A percentile compares a stretch with the other conserved stretches of the same genome.
Conservation (phyloP, 495 filamentous ascomycete species). For the Aspergillus nanangensis region DNA sequence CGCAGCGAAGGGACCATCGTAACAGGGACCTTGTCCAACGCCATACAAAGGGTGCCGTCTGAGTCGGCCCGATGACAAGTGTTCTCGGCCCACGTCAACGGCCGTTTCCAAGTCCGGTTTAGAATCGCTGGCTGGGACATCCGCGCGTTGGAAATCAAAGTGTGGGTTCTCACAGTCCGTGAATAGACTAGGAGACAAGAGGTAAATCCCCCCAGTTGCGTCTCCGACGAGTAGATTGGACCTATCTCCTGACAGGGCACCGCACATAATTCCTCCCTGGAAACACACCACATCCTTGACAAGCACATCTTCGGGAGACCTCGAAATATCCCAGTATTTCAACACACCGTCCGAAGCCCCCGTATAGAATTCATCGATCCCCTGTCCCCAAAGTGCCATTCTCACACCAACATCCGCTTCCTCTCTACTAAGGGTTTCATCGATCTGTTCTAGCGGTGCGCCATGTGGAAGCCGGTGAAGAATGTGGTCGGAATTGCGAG, state of each 20-base stretch:
- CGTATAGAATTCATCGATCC: slow-evolving; percentile 72
- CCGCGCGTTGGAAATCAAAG: slow-evolving; percentile 20
- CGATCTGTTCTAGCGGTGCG: slow-evolving; percentile 56
- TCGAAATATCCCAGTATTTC: slow-evolving; percentile 77
- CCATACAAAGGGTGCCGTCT: slow-evolving; percentile 37
- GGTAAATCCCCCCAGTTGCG: slow-evolving; percentile 65
- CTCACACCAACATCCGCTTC: slow-evolving; percentile 75
- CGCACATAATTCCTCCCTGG: slow-evolving; percentile 49
- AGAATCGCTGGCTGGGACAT: slow-evolving; percentile 3
- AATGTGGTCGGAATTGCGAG: slow-evolving; percentile 47
- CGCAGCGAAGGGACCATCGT: slow-evolving; percentile 40
- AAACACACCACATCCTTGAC: slow-evolving; percentile 55
- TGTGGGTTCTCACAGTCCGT: slow-evolving; percentile 12
- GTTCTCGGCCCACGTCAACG: slow-evolving; percentile 17
- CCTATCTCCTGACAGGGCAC: slow-evolving; percentile 69
- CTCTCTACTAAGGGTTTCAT: slow-evolving; percentile 54
- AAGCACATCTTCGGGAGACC: slow-evolving; percentile 53
- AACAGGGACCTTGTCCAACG: slow-evolving; percentile 39
- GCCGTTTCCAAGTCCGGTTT: slow-evolving; percentile 23
- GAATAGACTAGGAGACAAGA: slow-evolving; percentile 49
- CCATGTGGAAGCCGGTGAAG: slow-evolving; percentile 71
- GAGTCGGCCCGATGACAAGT: slow-evolving; percentile 35
- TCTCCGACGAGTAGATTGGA: slow-evolving; percentile 72
- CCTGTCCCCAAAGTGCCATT: slow-evolving; percentile 73
- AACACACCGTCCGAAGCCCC: slow-evolving; percentile 85